Percentiles rank a stretch among this genome's conserved stretches.
Conservation (phyloP, 225 moss, liverwort and hornwort species). For the Ulota crispa region DNA sequence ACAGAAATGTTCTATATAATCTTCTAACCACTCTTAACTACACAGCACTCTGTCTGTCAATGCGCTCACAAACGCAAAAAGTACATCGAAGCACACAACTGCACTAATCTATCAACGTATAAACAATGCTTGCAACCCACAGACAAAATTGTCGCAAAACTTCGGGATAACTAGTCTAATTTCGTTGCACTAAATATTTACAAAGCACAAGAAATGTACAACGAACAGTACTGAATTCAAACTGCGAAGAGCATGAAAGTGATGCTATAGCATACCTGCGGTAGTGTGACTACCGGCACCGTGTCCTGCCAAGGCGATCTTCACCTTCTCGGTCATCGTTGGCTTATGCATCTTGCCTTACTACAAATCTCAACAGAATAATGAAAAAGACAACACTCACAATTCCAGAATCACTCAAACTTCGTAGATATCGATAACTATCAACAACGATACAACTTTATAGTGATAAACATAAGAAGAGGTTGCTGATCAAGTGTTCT, state of each 20-base stretch:
- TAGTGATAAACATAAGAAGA: background rate
- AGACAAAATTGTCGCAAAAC: rapidly evolving
- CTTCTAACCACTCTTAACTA: no score
- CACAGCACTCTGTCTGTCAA: no score
- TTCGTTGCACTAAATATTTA: background rate
- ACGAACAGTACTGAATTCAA: background rate
- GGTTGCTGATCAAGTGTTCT: rapidly evolving
- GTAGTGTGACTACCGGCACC: background rate
- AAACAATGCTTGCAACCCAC: rapidly evolving
- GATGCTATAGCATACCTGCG: slow-evolving; percentile 9
- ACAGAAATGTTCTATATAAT: background rate
- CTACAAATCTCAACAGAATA: background rate
- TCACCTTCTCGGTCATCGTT: slow-evolving; percentile 51
- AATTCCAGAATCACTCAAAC: background rate
- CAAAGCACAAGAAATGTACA: background rate
- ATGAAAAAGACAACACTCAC: background rate
- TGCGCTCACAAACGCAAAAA: background rate
- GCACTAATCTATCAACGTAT: background rate
- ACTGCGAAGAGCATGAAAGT: background rate
- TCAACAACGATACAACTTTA: background rate
- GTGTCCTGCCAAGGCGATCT: slow-evolving; percentile 41
- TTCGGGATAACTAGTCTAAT: background rate
- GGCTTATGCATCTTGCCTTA: slow-evolving; percentile 37
- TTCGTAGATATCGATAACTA: background rate
- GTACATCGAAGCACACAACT: background rate